Conservation (phyloP, 2,329 filamentous ascomycete species). For the Verticillium tricorpus region DNA sequence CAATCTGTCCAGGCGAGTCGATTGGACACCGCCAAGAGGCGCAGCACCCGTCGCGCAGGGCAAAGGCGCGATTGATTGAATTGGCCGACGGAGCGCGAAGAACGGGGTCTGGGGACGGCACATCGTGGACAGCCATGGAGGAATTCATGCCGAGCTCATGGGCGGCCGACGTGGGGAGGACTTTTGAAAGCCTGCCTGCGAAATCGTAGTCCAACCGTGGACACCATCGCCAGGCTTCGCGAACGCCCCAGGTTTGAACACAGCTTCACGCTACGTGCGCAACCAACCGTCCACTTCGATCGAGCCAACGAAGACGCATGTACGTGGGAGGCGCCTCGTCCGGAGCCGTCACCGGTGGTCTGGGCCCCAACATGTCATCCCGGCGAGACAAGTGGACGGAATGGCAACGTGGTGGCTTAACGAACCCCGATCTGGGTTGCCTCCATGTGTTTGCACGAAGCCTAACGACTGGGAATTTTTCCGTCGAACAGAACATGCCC, state of each 20-base stretch:
- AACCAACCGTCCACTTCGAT: too few relatives aligned
- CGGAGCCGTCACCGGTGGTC: background rate
- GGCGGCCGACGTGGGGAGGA: background rate
- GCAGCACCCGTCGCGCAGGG: background rate
- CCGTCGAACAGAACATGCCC: background rate
- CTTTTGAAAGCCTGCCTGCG: background rate
- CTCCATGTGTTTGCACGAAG: background rate
- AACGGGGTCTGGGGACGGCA: background rate
- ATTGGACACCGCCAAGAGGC: background rate
- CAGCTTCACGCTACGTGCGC: too few relatives aligned
- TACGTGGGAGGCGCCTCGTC: background rate
- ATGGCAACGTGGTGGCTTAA: background rate
- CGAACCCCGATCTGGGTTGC: background rate
- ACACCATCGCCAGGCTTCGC: background rate
- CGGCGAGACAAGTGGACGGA: background rate
- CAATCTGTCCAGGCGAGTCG: background rate
- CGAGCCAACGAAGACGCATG: background rate
- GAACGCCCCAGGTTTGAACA: too few relatives aligned
- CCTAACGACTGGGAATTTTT: background rate
- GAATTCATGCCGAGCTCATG: background rate
- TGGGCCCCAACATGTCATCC: background rate
- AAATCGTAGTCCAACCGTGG: background rate
- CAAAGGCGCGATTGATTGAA: background rate
- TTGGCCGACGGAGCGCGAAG: background rate
- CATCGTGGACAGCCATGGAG: background rate